A percentile compares a stretch with the other conserved stretches of the same genome.
Evolutionary conservation across 2,329 filamentous ascomycete genomes (phyloP).

Genomic region (Apiospora rasikravindrae): DNA sequence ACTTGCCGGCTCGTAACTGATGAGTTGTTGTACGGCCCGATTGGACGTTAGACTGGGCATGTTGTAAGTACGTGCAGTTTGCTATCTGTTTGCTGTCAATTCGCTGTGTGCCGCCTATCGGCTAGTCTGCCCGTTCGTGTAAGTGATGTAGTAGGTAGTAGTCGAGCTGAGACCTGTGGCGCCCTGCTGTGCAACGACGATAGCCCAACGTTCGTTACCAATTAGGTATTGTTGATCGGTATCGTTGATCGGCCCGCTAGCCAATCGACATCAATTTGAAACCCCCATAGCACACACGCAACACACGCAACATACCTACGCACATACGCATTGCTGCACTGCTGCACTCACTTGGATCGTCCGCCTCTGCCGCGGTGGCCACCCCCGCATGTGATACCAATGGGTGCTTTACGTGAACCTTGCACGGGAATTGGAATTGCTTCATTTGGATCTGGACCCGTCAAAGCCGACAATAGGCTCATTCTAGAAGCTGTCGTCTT

Average conservation of each 20-base stretch:
- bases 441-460: not conserved
- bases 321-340: not conserved
- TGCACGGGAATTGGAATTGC: not conserved
- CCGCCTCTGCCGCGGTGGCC: not conserved
- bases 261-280: not conserved
- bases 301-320: not conserved
- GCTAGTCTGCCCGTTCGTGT: not conserved
- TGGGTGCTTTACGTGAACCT: not conserved
- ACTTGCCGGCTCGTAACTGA: not conserved
- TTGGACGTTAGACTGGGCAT: too few species aligned
- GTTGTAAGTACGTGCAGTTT: not conserved
- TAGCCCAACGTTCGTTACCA: not conserved
- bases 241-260: not conserved
- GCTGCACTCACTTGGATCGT: not conserved
- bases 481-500: not conserved
- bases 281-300: not conserved
- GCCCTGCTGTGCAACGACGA: not conserved
- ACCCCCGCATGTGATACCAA: not conserved
- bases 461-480: not conserved
- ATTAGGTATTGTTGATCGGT: not conserved
- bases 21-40: too few species aligned
- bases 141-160: not conserved
- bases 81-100: not conserved
- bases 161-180: conserved; percentile 4
- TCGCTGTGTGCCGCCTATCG: not conserved